Evolutionary conservation across 1,284 basidiomycete species (phyloP).

Genomic region (Paramarasmius palmivorus): DNA sequence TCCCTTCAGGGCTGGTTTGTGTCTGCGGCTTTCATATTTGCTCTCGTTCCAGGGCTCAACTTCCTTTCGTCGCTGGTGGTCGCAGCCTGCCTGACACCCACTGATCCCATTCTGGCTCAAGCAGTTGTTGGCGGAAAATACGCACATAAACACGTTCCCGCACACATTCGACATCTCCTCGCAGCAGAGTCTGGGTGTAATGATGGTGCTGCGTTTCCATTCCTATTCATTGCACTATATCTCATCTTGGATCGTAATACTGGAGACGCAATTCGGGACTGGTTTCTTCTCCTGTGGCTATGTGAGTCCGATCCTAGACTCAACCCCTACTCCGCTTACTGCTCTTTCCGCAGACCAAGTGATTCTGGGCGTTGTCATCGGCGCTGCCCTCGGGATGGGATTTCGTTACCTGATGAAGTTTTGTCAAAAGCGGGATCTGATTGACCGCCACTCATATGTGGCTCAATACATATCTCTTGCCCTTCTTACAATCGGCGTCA

Average conservation of each 20-base stretch:
- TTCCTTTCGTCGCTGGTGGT: slow-evolving; percentile 89
- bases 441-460: slow-evolving; percentile 91
- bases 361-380: slow-evolving; percentile 15
- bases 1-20: slow-evolving; percentile 83
- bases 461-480: slow-evolving; percentile 80
- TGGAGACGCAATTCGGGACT: slow-evolving; percentile 71
- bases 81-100: slow-evolving; percentile 94
- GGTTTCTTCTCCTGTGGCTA: slow-evolving; percentile 86
- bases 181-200: slow-evolving; percentile 94
- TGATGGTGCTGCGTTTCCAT: slow-evolving; percentile 95
- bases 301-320: slow-evolving; percentile 50
- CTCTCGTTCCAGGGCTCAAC: slow-evolving; percentile 81
- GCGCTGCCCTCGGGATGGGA: slow-evolving; percentile 29
- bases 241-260: slow-evolving; percentile 75
- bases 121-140: slow-evolving; percentile 96
- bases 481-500: slow-evolving; percentile 81
- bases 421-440: slow-evolving; percentile 85
- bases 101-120: slow-evolving; percentile 91
- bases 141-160: slow-evolving; percentile 97
- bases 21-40: slow-evolving; percentile 86
- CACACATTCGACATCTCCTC: slow-evolving; percentile 86
- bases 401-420: slow-evolving; percentile 97
- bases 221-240: slow-evolving; percentile 92
- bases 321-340: neutral
- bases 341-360: slow-evolving; percentile 13